Conservation (phyloP, 352 stramenopile genomes). For the Phytophthora litchii region DNA sequence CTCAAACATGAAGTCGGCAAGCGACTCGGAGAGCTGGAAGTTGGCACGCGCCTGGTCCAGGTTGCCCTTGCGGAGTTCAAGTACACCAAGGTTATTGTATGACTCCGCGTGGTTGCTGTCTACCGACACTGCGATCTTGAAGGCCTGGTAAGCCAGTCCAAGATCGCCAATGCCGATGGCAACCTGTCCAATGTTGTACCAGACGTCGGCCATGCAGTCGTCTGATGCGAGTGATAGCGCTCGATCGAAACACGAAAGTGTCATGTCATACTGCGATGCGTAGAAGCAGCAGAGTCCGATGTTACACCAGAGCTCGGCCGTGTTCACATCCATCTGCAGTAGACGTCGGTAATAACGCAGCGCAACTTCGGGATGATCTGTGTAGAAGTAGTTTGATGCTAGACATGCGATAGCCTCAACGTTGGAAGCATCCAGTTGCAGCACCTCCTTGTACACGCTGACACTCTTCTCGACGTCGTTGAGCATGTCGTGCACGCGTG, state of each 20-base stretch:
- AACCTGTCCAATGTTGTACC: slow-evolving; percentile 95
- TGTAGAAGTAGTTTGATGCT: slow-evolving; percentile 95
- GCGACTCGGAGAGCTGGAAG: slow-evolving; percentile 80
- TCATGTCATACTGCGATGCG: slow-evolving; percentile 94
- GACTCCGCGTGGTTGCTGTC: slow-evolving; percentile 93
- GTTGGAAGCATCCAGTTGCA: slow-evolving; percentile 89
- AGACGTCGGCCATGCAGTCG: slow-evolving; percentile 92
- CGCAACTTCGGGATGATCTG: slow-evolving; percentile 90
- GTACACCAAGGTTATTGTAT: slow-evolving; percentile 92
- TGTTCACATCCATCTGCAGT: slow-evolving; percentile 93
- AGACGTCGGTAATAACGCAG: slow-evolving; percentile 93
- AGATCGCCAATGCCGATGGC: slow-evolving; percentile 93
- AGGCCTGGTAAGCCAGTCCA: slow-evolving; percentile 92
- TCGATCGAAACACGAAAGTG: slow-evolving; percentile 93
- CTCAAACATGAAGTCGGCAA: slow-evolving; percentile 92
- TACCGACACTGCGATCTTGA: slow-evolving; percentile 93
- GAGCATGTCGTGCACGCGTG: slow-evolving; percentile 93
- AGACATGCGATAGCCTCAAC: slow-evolving; percentile 93
- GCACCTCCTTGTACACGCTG: slow-evolving; percentile 87
- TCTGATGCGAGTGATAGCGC: slow-evolving; percentile 89
- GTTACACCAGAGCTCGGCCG: slow-evolving; percentile 95
- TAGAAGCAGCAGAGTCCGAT: slow-evolving; percentile 95
- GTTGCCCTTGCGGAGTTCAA: slow-evolving; percentile 91
- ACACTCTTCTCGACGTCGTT: slow-evolving; percentile 84
- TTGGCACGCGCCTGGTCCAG: slow-evolving; percentile 84